Conservation (phyloP, 768 basidiomycete species). For the Lenzites betulinus region DNA sequence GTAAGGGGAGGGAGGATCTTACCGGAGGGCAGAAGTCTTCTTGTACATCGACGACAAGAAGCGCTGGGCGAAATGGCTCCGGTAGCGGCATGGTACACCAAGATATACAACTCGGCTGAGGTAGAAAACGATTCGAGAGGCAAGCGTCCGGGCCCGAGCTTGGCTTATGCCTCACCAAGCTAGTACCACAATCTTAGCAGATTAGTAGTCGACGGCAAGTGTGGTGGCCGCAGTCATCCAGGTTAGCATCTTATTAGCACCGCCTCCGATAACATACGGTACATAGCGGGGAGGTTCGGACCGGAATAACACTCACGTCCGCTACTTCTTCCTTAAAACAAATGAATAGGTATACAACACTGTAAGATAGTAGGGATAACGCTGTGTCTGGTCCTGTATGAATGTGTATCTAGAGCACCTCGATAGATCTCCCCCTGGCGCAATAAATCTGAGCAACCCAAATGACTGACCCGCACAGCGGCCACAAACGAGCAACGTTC, state of each 20-base stretch:
- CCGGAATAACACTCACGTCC: no score
- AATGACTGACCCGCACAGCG: no score
- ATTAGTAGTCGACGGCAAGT: no score
- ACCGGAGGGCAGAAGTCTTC: slow-evolving; percentile 69
- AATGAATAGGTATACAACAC: not conserved
- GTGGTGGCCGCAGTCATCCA: no score
- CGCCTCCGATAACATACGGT: no score
- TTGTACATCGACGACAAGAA: slow-evolving; percentile 80
- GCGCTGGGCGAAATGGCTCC: slow-evolving; percentile 44
- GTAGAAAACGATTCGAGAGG: not conserved
- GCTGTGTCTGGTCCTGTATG: not conserved
- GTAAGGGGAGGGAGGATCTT: not conserved
- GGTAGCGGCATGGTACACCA: not conserved
- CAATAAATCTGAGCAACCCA: no score
- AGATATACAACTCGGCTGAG: slow-evolving; percentile 3
- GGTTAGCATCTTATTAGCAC: no score
- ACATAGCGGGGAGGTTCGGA: not conserved
- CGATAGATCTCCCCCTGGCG: no score
- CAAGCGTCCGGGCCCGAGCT: not conserved
- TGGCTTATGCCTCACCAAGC: not conserved
- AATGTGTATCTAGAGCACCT: no score
- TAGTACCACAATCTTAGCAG: no score
- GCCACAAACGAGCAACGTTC: not conserved
- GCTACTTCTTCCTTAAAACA: no score
- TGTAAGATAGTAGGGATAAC: not conserved